Conservation (phyloP, 495 filamentous ascomycete species). For the Alectoria sarmentosa region DNA sequence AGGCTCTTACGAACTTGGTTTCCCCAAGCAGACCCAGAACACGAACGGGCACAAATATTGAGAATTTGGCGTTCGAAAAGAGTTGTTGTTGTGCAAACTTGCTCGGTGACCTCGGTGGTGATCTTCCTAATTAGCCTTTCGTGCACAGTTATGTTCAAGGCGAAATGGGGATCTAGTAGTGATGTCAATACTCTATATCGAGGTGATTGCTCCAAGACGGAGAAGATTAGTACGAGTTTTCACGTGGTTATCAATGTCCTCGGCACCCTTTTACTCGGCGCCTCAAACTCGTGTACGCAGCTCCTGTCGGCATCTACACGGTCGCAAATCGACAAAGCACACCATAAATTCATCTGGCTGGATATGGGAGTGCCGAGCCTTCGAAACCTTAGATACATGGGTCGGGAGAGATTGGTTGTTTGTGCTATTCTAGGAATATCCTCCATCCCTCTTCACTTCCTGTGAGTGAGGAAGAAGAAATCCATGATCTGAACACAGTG, state of each 20-base stretch:
- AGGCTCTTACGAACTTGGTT: conserved; percentile 7
- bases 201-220: conserved; percentile 22
- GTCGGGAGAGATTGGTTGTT: conserved; percentile 32
- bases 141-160: too few relatives aligned
- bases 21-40: conserved; percentile 4
- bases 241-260: conserved; percentile 35
- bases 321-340: conserved; percentile 43
- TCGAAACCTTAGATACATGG: conserved; percentile 40
- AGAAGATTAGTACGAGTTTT: conserved; percentile 23
- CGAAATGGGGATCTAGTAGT: neutral
- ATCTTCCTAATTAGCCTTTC: conserved; percentile 1
- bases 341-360: conserved; percentile 40
- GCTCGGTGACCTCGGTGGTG: neutral
- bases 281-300: conserved; percentile 39
- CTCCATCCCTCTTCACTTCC: conserved; percentile 34
- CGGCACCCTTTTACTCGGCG: conserved; percentile 33
- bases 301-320: conserved; percentile 46
- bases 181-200: conserved; percentile 12
- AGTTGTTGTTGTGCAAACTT: neutral
- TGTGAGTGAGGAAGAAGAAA: conserved; percentile 18
- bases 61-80: conserved; percentile 4
- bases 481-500: neutral
- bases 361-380: conserved; percentile 48
- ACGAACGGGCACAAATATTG: conserved; percentile 6
- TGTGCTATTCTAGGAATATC: conserved; percentile 32